Evolutionary conservation across 371 early-diverging fungal species (phyloP), one percentile per base, ranked within the genome.

Genomic region (Nematocida ausubeli): DNA sequence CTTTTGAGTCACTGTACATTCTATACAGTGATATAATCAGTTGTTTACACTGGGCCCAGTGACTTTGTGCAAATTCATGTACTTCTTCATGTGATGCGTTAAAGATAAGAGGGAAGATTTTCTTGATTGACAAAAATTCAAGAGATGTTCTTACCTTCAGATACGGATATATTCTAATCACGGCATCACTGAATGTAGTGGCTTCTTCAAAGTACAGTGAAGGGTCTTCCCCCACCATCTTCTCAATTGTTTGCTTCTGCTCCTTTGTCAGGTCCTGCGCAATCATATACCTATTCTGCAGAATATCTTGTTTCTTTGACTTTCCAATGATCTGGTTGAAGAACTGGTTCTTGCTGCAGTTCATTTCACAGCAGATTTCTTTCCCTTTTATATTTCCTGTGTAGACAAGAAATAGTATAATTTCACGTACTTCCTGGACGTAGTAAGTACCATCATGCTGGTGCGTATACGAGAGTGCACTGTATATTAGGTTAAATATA

Each of bases 241-340:
- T 4, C 34, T 51, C 56, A 9, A 66, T n/a, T 14, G 5, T 32
- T 39, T 54, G 24, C 55, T 47, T 65, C 54, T 75, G 63, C 35
- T 67, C 56, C n/a, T 32, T 30, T 19, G 65, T 24, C 1, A 75
- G 44, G 2, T 75, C 78, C 9, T 47, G 40, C 2, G 67, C 68
- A n/a, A 75, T 30, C 64, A 62, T 64, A 39, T 75, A 75, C 54
- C 39, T 75, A 55, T 52, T 68, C 22, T 66, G 52, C n/a, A 42
- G 34, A 14, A 67, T 28, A n/a, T 39, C 22, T 1, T 66, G 32
- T 22, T 30, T 24, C 9, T 32, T 9, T 9, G 63, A 16, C 22
- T 32, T 39, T 19, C 22, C 24, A 1, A 67, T 28, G 6, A 75
- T 2, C n/a, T 47, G 16, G n/a, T 26, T 26, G 28, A 80, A 75